phyloP scores from a whole-genome alignment of 2,329 filamentous ascomycete genomes.

The Exophiala phaeomuriformis region DNA sequence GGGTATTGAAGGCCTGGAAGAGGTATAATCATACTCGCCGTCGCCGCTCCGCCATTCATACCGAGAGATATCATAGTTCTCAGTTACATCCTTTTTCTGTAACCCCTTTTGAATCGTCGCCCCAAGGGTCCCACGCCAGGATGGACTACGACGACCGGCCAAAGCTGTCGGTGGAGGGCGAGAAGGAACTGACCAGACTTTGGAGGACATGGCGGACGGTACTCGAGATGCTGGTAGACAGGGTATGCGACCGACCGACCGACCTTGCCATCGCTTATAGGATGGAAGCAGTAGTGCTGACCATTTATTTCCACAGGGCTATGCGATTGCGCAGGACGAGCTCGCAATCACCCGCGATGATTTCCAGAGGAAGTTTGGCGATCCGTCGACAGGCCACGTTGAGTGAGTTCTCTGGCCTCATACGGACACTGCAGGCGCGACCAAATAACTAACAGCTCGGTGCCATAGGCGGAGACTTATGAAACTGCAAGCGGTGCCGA shows the following conservation, averaged over 20 bases:
- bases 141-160: conserved; percentile 21
- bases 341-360: conserved; percentile 76
- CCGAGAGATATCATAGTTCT: too few species aligned
- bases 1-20: conserved; percentile 20
- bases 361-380: conserved; percentile 66
- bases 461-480: conserved; percentile 69
- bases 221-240: conserved; percentile 88
- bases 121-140: neutral
- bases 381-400: conserved; percentile 44
- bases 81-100: neutral
- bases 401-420: conserved; percentile 24
- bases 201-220: conserved; percentile 93
- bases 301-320: conserved; percentile 58
- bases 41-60: neutral
- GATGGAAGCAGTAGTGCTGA: conserved; percentile 1
- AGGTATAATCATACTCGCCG: conserved; percentile 5
- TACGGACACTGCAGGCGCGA: too few species aligned
- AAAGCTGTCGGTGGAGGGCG: conserved; percentile 19
- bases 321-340: conserved; percentile 84
- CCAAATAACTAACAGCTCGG: conserved; percentile 4
- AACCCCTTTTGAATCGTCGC: neutral
- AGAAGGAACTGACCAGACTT: conserved; percentile 50
- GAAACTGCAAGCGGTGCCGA: conserved; percentile 80
- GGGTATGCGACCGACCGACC: conserved; percentile 51
- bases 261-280: neutral